Conservation (phyloP, 805 yeast genomes). For the Zygotorulaspora florentina region DNA sequence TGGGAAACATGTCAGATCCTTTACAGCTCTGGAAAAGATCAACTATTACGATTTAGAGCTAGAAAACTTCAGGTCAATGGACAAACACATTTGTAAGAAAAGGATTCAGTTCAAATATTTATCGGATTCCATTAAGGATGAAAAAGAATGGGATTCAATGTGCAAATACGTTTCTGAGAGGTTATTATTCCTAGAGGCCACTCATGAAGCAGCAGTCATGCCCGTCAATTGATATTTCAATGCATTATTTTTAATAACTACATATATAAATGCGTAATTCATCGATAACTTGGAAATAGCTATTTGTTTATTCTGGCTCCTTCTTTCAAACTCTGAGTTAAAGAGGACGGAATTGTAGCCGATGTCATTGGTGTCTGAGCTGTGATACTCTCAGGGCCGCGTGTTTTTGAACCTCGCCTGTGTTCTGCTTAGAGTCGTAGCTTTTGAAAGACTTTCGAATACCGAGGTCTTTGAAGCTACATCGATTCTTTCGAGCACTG, state of each 20-base stretch:
- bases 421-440: too few relatives aligned
- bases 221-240: background rate
- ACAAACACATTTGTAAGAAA: slow-evolving; percentile 21
- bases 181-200: slow-evolving; percentile 17
- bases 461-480: too few relatives aligned
- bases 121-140: slow-evolving; percentile 13
- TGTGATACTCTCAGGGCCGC: too few relatives aligned
- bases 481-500: too few relatives aligned
- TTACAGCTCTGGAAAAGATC: slow-evolving; percentile 18
- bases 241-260: background rate
- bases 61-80: slow-evolving; percentile 24
- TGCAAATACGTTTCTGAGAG: slow-evolving; percentile 26
- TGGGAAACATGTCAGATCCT: slow-evolving; percentile 27
- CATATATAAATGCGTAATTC: background rate
- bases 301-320: too few relatives aligned
- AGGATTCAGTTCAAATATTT: slow-evolving; percentile 22
- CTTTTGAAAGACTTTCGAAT: too few relatives aligned
- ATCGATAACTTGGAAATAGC: background rate
- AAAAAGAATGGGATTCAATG: slow-evolving; percentile 19
- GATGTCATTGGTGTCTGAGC: too few relatives aligned
- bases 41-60: slow-evolving; percentile 28
- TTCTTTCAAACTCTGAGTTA: too few relatives aligned
- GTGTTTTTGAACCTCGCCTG: too few relatives aligned
- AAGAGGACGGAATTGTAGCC: too few relatives aligned
- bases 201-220: slow-evolving; percentile 22